phyloP scores from a whole-genome alignment of 2,329 filamentous ascomycete species.

The Colletotrichum australisinense region DNA sequence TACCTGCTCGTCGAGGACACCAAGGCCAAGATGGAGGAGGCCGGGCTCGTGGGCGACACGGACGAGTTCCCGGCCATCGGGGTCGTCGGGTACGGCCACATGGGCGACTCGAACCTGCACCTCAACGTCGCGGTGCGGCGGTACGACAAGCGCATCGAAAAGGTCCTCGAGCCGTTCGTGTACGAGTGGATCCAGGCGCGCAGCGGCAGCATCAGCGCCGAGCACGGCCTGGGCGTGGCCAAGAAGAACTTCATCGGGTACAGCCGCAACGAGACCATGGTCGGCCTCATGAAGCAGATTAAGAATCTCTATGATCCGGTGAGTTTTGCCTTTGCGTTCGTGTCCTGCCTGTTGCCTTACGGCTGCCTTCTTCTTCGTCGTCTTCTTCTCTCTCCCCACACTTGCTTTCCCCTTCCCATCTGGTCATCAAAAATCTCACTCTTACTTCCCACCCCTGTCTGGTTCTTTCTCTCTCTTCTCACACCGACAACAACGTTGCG shows the following conservation, averaged over 20 bases:
- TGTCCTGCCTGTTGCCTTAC: not conserved
- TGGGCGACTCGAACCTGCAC: constrained; percentile 97
- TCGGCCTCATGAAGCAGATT: constrained; percentile 93
- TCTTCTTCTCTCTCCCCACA: not conserved
- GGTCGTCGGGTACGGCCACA: constrained; percentile 97
- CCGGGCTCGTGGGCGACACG: constrained; percentile 81
- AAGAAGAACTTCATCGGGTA: constrained; percentile 98
- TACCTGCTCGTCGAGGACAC: constrained; percentile 92
- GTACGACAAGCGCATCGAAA: constrained; percentile 90
- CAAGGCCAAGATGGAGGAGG: constrained; percentile 75
- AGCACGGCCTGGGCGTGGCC: constrained; percentile 92
- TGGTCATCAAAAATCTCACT: constrained; percentile 8
- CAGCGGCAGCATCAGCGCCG: constrained; percentile 93
- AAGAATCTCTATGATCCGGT: constrained; percentile 96
- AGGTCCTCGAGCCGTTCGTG: constrained; percentile 90
- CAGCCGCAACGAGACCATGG: constrained; percentile 87
- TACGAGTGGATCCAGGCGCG: constrained; percentile 96
- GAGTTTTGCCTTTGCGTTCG: constrained; percentile 50
- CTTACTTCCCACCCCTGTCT: not conserved
- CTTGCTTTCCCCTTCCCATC: constrained; percentile 7
- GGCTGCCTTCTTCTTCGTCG: constrained; percentile 3
- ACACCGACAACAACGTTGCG: not conserved
- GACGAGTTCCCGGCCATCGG: constrained; percentile 83
- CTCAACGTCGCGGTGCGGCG: constrained; percentile 86
- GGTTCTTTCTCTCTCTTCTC: not conserved